Evolutionary conservation across 2,329 filamentous ascomycete species (phyloP), one percentile per base, ranked within the genome.

Genomic region (Aspergillus texensis): DNA sequence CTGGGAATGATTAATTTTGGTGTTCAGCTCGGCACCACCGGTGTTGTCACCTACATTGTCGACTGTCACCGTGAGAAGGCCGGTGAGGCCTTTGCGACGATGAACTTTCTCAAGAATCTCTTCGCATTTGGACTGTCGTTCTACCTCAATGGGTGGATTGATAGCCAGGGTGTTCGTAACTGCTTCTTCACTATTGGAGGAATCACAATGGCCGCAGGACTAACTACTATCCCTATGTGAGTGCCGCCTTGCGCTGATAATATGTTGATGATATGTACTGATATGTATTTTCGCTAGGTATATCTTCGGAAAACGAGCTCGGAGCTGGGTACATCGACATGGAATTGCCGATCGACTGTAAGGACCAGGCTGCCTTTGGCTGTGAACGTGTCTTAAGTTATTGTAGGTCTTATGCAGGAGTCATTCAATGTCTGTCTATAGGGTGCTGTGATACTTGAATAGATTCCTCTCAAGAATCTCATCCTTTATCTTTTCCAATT

Each of bases 91-190:
- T 41, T 41, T 41, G 39, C 39, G 16, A 41, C 39, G 6, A 41
- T 41, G 39, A 41, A 41, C 39, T 41, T 41, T 10, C 6, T 41
- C 39, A 41, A 41, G 6, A 41, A 41, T n/a, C 39, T 41, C 19
- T 41, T 41, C 39, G 39, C 39, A 8, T 41, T 41, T 41, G 39
- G 77, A 0, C 62, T 81, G 57, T 77, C 77, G 1, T 79, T 80
- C 59, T 80, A 79, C 58, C 69, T 74, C 65, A 79, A 79, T 54
- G 74, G 76, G 48, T 80, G 78, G 78, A 75, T 80, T 63, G 76
- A 70, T 0, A 68, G 66, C 19, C 74, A 79, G 58, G 78, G 79
- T 3, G 71, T 78, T n/a, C 64, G 75, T 39, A 65, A 77, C 57
- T 75, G 74, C 43, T 79, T 79, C 66, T 79, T 77, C 53, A 72